These are phyloP conservation scores for Fusarium goolgardi DNA, from an alignment of 2,329 filamentous ascomycete species.

Conservation along the genomic window DNA sequence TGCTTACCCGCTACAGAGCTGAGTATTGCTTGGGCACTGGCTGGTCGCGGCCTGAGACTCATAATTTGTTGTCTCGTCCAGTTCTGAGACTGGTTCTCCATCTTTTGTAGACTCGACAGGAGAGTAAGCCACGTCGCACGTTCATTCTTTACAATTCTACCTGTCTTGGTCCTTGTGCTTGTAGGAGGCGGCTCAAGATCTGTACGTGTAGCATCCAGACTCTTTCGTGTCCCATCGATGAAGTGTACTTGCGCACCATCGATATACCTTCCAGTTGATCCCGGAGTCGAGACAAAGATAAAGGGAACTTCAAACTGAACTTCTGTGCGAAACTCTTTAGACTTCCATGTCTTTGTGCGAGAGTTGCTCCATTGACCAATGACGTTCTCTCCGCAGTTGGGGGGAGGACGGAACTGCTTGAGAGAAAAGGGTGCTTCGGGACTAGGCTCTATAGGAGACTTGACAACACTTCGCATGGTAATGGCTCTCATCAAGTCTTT, in stretches of 20 bases:
- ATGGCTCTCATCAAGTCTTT: constrained; percentile 23
- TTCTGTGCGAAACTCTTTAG: constrained; percentile 22
- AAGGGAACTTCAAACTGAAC: constrained; percentile 12
- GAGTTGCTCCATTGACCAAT: constrained; percentile 20
- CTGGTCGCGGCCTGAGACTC: constrained; percentile 9
- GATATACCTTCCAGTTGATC: background rate
- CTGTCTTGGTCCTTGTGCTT: constrained; percentile 6
- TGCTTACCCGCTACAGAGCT: constrained; percentile 15
- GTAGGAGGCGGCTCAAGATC: constrained; percentile 5
- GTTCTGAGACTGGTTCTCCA: constrained; percentile 25
- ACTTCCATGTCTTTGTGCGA: constrained; percentile 13
- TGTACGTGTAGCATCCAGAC: constrained; percentile 19
- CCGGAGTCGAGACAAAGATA: constrained; percentile 5
- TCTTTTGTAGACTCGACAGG: constrained; percentile 14
- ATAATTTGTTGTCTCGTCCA: constrained; percentile 30
- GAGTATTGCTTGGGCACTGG: constrained; percentile 13
- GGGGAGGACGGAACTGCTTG: constrained; percentile 20
- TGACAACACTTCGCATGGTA: constrained; percentile 12
- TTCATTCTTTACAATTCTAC: constrained; percentile 14
- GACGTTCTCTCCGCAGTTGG: constrained; percentile 20
- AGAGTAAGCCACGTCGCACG: constrained; percentile 19
- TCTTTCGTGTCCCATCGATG: constrained; percentile 17
- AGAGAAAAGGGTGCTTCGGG: constrained; percentile 11
- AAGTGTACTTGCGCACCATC: constrained; percentile 2
- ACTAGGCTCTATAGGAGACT: constrained; percentile 10